Base-by-base conservation (phyloP, 805 yeast genomes). In the Myxozyma neotropica region DNA sequence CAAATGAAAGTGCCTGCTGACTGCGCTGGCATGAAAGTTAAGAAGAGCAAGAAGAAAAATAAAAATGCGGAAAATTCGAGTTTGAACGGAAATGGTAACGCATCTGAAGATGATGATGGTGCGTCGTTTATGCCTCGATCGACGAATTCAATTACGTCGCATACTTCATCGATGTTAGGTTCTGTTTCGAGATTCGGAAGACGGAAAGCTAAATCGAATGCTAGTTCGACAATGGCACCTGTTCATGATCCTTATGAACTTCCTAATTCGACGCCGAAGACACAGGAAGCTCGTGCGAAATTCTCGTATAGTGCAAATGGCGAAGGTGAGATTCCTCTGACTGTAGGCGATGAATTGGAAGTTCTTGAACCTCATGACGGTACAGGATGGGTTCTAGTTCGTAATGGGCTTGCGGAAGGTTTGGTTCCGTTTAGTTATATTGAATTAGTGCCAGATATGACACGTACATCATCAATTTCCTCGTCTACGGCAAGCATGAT, bases 361-460 rank as follows among this genome's bases (percentile, higher is more conserved):
- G 79, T 93, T 3, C 55, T 85, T 0, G 84, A 82, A 51, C 75
- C 76, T 1, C 98, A 94, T 71, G 92, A 89, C 63, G 97, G 97
- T 0, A 84, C 89, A 17, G 99, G 99, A 0, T 93, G 99, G 99
- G 87, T 96, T 1, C 74, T 76, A 66, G 83, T 91, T 8, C 77
- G 78, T n/a, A 69, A 72, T 23, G 80, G 81, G 4, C 83, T 83
- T 0, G 72, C 72, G 8, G 75, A 75, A 43, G 99, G 99, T 0
- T 77, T 92, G 40, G 97, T 92, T 3, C 99, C 99, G 1, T 84
- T 95, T 0, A 75, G 88, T 0, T 93, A 93, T 70, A 73, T 92
- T 5, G 84, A 85, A 62, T 71, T 38, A 35, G 45, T 33, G 10
- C 62, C 63, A n/a, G 59, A 49, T 51, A 45, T 43, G 23, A 50